Evolutionary conservation across 129 eudicot genomes (phyloP), one percentile per base, ranked within the genome.

Genomic region (Pulicaria dysenterica): DNA sequence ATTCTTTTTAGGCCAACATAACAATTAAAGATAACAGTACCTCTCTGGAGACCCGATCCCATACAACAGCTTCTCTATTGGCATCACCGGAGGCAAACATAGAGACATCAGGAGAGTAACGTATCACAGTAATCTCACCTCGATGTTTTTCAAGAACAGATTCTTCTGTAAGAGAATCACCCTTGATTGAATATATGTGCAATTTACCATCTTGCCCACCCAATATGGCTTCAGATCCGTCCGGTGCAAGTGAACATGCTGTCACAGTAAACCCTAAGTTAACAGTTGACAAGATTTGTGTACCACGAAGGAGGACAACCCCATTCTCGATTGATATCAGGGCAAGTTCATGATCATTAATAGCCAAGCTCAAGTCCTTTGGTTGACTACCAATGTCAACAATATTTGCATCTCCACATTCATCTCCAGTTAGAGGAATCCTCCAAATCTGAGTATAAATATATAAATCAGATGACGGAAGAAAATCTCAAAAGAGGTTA

Each of bases 201-300:
- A 90, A 46, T 82, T 94, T 94, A 74, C 98, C 98, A 83, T 94
- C 96, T 75, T 94, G 91, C 65, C 85, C 92, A 45, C 98, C 98
- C 77, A 94, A 91, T 54, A 94, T 75, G 34, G 91, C 98, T 84
- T 94, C 98, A 42, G 51, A 81, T 41, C 98, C 97, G 67, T 90
- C 90, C 39, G 96, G 98, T 53, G 96, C 41, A 72, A 94, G 81
- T 19, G 86, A 41, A 73, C 91, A 90, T 61, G 98, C 97, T 72
- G 93, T 75, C 77, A 81, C 98, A 39, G 87, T 40, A 73, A 84
- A 94, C 62, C 95, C 98, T 12, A 94, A 86, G 59, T 90, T 69
- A 67, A 75, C 51, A 42, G 83, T 85, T 67, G 98, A 88, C 78
- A 94, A 58, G 12, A 90, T 82, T 64, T 90, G 81, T 69, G 87